A percentile compares a stretch with the other conserved stretches of the same genome.
Evolutionary conservation across 331 rosid species (phyloP).

Genomic region (Pyracantha coccinea): DNA sequence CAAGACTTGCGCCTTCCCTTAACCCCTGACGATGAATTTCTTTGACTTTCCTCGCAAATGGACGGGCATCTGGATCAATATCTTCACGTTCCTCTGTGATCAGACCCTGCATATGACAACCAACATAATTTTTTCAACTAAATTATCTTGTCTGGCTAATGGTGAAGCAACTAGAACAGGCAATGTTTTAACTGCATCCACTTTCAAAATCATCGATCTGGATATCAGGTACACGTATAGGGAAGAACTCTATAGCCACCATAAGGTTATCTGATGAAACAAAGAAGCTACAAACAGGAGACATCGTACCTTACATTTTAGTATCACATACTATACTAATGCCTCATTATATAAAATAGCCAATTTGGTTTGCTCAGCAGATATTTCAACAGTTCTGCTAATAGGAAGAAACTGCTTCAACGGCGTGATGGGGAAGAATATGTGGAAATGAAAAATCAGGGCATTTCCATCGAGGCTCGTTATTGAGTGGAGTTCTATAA

Average conservation of each 20-base stretch:
- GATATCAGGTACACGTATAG: not conserved
- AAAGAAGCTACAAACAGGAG: not conserved
- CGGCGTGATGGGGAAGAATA: not conserved
- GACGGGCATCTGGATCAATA: slow-evolving; percentile 80
- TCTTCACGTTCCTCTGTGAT: slow-evolving; percentile 80
- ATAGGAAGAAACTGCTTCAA: not conserved
- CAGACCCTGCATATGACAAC: slow-evolving; percentile 57
- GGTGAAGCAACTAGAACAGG: not conserved
- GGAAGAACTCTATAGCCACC: not conserved
- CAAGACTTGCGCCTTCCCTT: slow-evolving; percentile 90
- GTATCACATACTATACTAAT: not conserved
- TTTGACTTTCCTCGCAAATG: slow-evolving; percentile 79
- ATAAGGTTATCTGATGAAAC: not conserved
- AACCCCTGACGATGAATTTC: slow-evolving; percentile 87
- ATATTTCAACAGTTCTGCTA: not conserved
- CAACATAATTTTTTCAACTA: not conserved
- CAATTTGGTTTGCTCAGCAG: not conserved
- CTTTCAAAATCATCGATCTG: not conserved
- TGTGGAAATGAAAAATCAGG: not conserved
- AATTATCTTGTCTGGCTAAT: not conserved
- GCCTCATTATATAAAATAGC: not conserved
- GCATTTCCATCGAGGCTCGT: not conserved
- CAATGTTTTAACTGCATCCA: not conserved
- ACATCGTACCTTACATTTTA: not conserved
- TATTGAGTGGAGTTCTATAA: not conserved